Evolutionary conservation across 345 rosid genomes (phyloP).

Genomic region (Rhodamnia argentea): DNA sequence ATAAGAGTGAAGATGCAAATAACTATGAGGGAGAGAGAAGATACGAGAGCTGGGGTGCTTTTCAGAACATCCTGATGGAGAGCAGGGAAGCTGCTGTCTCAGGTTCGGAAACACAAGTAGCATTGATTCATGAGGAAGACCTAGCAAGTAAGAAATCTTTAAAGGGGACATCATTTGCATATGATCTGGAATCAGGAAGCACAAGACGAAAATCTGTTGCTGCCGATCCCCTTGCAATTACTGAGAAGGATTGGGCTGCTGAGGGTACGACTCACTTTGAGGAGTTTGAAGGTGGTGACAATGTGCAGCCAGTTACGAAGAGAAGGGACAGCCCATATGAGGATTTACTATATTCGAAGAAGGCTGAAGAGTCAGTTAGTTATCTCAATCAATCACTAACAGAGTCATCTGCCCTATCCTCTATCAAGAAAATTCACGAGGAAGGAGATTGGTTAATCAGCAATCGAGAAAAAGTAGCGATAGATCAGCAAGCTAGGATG

Average conservation of each 20-base stretch:
- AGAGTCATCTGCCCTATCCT: constrained; percentile 27
- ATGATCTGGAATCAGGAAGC: constrained; percentile 29
- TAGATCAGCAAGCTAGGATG: constrained; percentile 21
- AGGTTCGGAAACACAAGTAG: constrained; percentile 17
- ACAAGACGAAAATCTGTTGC: constrained; percentile 28
- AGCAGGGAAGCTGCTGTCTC: constrained; percentile 29
- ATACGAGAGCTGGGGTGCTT: constrained; percentile 72
- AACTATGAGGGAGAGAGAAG: constrained; percentile 28
- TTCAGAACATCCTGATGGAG: constrained; percentile 71
- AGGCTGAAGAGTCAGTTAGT: constrained; percentile 21
- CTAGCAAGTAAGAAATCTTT: constrained; percentile 13
- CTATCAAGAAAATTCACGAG: constrained; percentile 33
- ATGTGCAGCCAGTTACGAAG: constrained; percentile 18
- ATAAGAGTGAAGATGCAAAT: constrained; percentile 2
- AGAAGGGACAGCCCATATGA: constrained; percentile 35
- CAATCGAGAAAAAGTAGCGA: constrained; percentile 22
- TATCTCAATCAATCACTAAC: constrained; percentile 16
- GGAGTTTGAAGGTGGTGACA: constrained; percentile 36
- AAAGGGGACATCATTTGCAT: constrained; percentile 16
- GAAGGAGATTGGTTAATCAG: constrained; percentile 72
- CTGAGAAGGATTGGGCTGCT: constrained; percentile 23
- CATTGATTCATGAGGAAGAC: constrained; percentile 5
- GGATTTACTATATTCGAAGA: constrained; percentile 38
- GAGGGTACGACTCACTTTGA: constrained; percentile 20
- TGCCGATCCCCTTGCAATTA: constrained; percentile 50